Base-by-base conservation (phyloP, 176 grass and related monocot genomes). In the Thalia dealbata region DNA sequence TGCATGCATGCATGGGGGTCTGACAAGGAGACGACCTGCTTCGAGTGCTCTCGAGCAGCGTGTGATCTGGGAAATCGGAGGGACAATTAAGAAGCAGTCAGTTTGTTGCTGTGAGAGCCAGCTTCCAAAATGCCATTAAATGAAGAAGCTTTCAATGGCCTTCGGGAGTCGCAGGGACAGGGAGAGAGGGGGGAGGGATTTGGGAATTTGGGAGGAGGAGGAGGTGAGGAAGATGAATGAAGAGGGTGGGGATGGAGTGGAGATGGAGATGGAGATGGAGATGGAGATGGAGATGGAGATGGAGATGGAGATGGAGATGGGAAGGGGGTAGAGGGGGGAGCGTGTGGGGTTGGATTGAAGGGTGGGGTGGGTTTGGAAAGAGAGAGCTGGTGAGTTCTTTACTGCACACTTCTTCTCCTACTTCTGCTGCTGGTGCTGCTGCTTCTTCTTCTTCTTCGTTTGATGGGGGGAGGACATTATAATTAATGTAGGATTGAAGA, bases 1-100 rank as follows among this genome's bases (percentile, higher is more conserved):
- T 44, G 65, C 75, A 78, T 83, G 81, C 73, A 83, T 83, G 83
- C 82, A 77, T 62, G 76, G 83, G 86, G 76, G 43, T 11, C 26
- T 63, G 61, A 63, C 58, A 24, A n/a, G 9, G 58, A 24, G 0
- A 2, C 22, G 0, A 2, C 22, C 18, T 18, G 18, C 51, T 18
- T 14, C 3, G 24, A 28, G 23, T 24, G 24, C 19, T 28, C 27
- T 67, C 11, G 66, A 29, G 41, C 66, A 48, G 76, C 77, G 82
- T 50, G 73, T 1, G 22, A 22, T 18, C 18, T 28, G 38, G 59
- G 59, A 41, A 67, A 64, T 30, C 14, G 76, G 38, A 48, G 52
- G 25, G 66, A 7, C 0, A 14, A 11, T 21, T 28, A 32, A 69
- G 28, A 60, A 11, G 10, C 26, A 38, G 32, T n/a, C n/a, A n/a